A percentile compares a stretch with the other conserved stretches of the same genome.
Evolutionary conservation across 2,329 filamentous ascomycete species (phyloP).

Genomic region (Stachybotrys echinatus): DNA sequence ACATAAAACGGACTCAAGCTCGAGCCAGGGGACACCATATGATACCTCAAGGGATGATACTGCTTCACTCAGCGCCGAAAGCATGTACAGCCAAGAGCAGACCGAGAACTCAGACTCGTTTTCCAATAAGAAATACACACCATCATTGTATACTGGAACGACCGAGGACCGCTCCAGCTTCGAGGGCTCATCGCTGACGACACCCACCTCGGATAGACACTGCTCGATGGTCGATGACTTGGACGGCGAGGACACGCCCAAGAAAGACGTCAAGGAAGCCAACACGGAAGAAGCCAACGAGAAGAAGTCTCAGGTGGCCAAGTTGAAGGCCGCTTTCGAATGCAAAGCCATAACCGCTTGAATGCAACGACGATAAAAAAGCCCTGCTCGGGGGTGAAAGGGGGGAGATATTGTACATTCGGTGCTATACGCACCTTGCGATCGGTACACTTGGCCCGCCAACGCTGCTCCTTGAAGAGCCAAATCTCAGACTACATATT

Average conservation of each 20-base stretch:
- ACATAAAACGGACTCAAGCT: not conserved
- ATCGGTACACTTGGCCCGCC: too few relatives aligned
- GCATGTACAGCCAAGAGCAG: conserved; percentile 13
- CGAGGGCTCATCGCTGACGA: conserved; percentile 30
- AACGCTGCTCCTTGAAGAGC: not conserved
- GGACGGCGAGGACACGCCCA: conserved; percentile 23
- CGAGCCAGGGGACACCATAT: not conserved
- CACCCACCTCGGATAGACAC: conserved; percentile 30
- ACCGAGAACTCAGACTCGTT: conserved; percentile 21
- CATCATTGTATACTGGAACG: conserved; percentile 31
- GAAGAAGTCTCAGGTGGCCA: conserved; percentile 2
- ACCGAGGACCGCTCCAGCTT: conserved; percentile 31
- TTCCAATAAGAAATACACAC: conserved; percentile 26
- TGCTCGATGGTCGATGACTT: conserved; percentile 25
- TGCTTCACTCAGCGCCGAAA: conserved; percentile 2
- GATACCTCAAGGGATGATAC: conserved; percentile 8
- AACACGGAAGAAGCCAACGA: conserved; percentile 15
- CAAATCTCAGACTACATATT: not conserved
- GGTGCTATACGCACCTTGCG: too few relatives aligned
- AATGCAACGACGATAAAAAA: not conserved
- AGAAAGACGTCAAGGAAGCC: conserved; percentile 16
- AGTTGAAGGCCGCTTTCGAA: not conserved
- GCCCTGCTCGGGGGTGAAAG: too few relatives aligned
- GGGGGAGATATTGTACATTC: too few relatives aligned
- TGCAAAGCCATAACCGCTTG: not conserved